Base-by-base conservation (phyloP, 2,329 filamentous ascomycete genomes). In the Neoscytalidium dimidiatum region DNA sequence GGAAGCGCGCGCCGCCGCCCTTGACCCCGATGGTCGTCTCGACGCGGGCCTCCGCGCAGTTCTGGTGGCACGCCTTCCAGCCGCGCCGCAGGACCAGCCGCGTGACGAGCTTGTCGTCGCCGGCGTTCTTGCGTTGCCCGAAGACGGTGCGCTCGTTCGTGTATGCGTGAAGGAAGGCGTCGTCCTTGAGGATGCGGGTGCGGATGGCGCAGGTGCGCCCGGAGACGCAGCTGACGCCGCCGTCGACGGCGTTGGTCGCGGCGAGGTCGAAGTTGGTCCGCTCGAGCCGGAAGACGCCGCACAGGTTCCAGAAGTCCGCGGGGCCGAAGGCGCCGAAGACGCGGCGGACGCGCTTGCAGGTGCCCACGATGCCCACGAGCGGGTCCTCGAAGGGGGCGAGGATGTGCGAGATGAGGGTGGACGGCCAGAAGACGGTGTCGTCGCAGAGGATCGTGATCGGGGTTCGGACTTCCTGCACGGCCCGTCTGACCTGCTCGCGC, bases 391-490 rank as follows among this genome's bases (percentile, higher is more conserved):
- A 71, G 3, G 69, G 78, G 74, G 81, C 80, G 0, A 86, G 72
- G 0, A 82, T 67, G 0, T 78, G 73, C 0, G 70, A 51, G 1
- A 87, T 73, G 66, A 85, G 84, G 0, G 66, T 66, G 1, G 67
- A 33, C 1, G 77, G 76, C 84, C 83, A 86, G 69, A 83, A 80
- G 17, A 85, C 83, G 67, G 85, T 82, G 70, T 86, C 84, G 66
- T 87, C 85, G 14, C 80, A 75, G 2, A 83, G 72, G 6, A 85
- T 73, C 0, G 80, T 80, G 60, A 87, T 77, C 0, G 69, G 6
- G 0, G 83, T 84, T 0, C 67, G 52, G 38, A 82, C 74, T 0
- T 69, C 46, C 0, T 70, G 66, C 8, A 85, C 70, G 0, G 78
- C 84, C 1, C 72, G 69, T 1, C 75, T 74, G 3, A 86, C 71